phyloP scores from a whole-genome alignment of 345 rosid genomes.

The Firmiana major region DNA sequence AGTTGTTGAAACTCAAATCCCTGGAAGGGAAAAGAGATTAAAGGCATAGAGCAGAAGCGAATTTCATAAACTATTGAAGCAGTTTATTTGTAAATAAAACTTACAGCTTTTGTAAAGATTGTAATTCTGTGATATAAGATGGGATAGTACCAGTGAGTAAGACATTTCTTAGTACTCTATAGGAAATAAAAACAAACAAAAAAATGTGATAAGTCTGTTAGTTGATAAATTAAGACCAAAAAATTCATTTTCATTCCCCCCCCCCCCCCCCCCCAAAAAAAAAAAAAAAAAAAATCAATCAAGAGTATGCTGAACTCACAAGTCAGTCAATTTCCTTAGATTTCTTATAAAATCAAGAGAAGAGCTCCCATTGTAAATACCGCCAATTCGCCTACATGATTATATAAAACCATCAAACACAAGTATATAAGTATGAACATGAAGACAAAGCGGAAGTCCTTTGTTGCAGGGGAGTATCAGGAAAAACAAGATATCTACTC shows the following conservation, averaged over 20 bases:
- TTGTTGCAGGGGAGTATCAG: neutral
- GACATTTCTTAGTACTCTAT: constrained; percentile 27
- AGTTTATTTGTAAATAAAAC: neutral
- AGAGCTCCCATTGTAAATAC: constrained; percentile 43
- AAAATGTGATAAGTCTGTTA: neutral
- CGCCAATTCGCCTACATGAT: constrained; percentile 49
- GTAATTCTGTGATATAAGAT: constrained; percentile 22
- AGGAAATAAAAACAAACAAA: neutral
- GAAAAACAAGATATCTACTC: constrained; percentile 16
- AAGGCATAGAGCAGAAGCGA: neutral
- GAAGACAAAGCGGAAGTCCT: neutral
- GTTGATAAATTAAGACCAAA: neutral
- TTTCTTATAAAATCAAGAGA: constrained; percentile 42
- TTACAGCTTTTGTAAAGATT: constrained; percentile 23
- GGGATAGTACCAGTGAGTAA: constrained; percentile 25
- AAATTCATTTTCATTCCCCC: neutral
- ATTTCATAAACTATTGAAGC: neutral
- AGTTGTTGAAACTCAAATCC: constrained; percentile 38
- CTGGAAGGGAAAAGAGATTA: constrained; percentile 6
- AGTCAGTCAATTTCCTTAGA: constrained; percentile 23
- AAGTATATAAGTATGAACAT: neutral
- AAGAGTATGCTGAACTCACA: constrained; percentile 30
- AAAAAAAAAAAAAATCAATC: neutral
- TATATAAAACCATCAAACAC: neutral
- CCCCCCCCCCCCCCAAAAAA: no score